Base-by-base conservation (phyloP, 2,329 filamentous ascomycete genomes). In the Dryadomyces sulphureus region DNA sequence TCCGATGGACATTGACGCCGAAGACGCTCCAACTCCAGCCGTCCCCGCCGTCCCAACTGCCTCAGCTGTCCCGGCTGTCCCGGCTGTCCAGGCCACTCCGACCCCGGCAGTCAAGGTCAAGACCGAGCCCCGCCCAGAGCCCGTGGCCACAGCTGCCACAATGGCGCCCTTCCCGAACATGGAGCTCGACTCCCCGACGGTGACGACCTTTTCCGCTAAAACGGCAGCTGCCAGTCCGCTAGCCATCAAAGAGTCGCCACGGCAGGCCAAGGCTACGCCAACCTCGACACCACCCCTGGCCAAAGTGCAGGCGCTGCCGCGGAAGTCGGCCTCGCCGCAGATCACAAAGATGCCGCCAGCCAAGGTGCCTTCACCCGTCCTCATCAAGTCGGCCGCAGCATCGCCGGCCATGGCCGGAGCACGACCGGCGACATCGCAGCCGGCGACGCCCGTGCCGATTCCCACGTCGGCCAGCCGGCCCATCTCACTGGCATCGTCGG, bases 91-190 rank as follows among this genome's bases (percentile, higher is more conserved):
- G n/a, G n/a, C n/a, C n/a, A n/a, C n/a, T 30, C 27, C 34, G 16
- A 61, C 58, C 40, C 21, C 22, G 3, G 20, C 11, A 5, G 46
- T 57, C 44, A 60, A 59, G 41, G 56, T 62, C 27, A 63, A 64
- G 45, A 57, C 54, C 30, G 68, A 65, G 53, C 63, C 69, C 14
- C 24, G n/a, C 11, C 12, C 30, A 21, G 21, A 41, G 7, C 7
- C 38, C 9, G 14, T 34, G 8, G 38, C 42, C 11, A 34, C n/a
- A 38, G 12, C 30, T 7, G n/a, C 30, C n/a, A 38, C 22, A 17
- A 63, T 72, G 43, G 74, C 74, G 16, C 68, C 74, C 0, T 69
- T 77, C 50, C 69, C 73, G 2, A 70, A 76, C 51, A 76, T 76
- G 70, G 71, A 70, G 24, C 65, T 73, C 59, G 68, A 64, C 64